Base-by-base conservation (phyloP, 2,329 filamentous ascomycete species). In the Penicillium sp. region DNA sequence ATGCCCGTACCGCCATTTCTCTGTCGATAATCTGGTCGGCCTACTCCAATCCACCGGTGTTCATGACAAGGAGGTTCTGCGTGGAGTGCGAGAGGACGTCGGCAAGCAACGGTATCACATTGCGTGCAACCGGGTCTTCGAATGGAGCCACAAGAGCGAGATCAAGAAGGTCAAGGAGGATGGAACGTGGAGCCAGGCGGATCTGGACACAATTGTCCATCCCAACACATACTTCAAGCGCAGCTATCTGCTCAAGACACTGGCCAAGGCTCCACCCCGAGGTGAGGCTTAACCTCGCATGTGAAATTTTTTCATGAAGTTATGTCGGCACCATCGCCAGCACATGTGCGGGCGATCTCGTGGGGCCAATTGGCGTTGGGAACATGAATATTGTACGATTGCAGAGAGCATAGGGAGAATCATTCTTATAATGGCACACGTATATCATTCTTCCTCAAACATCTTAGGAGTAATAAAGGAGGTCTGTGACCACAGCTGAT, bases 191-290 rank as follows among this genome's bases (percentile, higher is more conserved):
- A 87, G 83, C 13, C 79, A 88, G 6, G 86, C 87, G 16, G 91
- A 96, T 73, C 82, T 96, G 43, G 94, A 98, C 77, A 98, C 94
- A 0, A 96, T 99, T 72, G 88, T 96, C 22, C 95, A 99, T 77
- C 95, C 95, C 11, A 99, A 99, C 74, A 93, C 94, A 65, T 99
- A 97, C 77, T 99, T 98, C 77, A 97, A 96, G 82, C 85, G 94
- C 56, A 96, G 92, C 73, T 98, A 92, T 75, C 70, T 96, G 67
- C 79, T 99, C 61, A 96, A 92, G 81, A 91, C 95, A 73, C 75
- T 96, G 27, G 87, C 81, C 2, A 86, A 82, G 61, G 66, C 72
- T 31, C 75, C 78, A 22, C 78, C 78, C 41, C 60, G 60, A 60
- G 51, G 51, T 6, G 77, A 79, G 18, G 84, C 87, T 46, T 73